Evolutionary conservation across 1,284 basidiomycete genomes (phyloP).

Genomic region (Puccinia polysora): DNA sequence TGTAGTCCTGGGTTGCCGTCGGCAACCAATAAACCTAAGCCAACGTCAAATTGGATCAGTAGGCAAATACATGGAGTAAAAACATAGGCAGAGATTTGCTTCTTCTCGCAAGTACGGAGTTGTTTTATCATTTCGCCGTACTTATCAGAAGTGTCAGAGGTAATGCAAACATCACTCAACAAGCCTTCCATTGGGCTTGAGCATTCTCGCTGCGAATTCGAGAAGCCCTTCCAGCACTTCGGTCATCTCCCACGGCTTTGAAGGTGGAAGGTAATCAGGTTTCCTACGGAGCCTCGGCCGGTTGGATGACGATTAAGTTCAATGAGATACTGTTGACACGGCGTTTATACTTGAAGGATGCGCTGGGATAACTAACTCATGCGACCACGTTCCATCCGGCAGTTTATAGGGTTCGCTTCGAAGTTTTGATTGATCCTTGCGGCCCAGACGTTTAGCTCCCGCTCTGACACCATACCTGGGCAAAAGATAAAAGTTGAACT

Average conservation of each 20-base stretch:
- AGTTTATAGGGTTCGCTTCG: constrained; percentile 51
- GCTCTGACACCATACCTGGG: constrained; percentile 79
- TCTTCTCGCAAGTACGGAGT: too few relatives aligned
- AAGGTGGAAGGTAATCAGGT: constrained; percentile 54
- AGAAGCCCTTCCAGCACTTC: constrained; percentile 47
- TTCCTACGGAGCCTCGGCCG: too few relatives aligned
- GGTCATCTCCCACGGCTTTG: constrained; percentile 50
- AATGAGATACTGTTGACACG: too few relatives aligned
- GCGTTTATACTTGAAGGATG: too few relatives aligned
- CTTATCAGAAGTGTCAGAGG: background rate
- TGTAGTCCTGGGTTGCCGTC: constrained; percentile 82
- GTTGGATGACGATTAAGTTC: too few relatives aligned
- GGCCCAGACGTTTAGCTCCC: constrained; percentile 87
- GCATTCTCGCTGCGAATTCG: constrained; percentile 71
- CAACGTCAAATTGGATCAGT: background rate
- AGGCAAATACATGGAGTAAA: too few relatives aligned
- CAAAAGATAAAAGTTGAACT: constrained; percentile 42
- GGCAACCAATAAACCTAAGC: constrained; percentile 60
- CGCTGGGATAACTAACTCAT: constrained; percentile 42
- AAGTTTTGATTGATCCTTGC: constrained; percentile 56
- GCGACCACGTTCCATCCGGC: constrained; percentile 50
- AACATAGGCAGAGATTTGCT: too few relatives aligned
- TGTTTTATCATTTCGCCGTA: background rate
- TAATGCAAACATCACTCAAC: constrained; percentile 56
- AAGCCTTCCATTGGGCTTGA: constrained; percentile 78